Evolutionary conservation across 768 basidiomycete genomes (phyloP).

Genomic region (Suillus clintonianus): DNA sequence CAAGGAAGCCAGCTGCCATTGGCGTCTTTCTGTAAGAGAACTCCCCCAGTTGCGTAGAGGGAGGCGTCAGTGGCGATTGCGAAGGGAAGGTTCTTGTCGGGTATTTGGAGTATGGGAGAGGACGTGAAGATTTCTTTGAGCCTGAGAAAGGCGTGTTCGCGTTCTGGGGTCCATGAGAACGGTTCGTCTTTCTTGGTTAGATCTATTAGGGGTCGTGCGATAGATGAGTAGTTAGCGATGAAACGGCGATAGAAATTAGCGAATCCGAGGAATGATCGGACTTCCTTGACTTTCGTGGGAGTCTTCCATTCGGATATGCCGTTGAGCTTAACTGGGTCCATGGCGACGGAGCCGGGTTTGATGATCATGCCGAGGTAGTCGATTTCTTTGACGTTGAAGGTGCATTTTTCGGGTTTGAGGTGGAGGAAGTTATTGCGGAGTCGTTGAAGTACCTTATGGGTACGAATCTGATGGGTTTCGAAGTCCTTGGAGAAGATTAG

Average conservation of each 20-base stretch:
- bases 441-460: constrained; percentile 24
- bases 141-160: too few relatives aligned
- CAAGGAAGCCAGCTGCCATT: not conserved
- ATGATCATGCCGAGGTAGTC: not conserved
- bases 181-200: too few relatives aligned
- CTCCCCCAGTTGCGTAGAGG: not conserved
- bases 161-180: too few relatives aligned
- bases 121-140: too few relatives aligned
- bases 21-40: not conserved
- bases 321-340: not conserved
- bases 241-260: too few relatives aligned
- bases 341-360: not conserved
- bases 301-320: too few relatives aligned
- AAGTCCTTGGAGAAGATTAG: constrained; percentile 18
- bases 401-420: constrained; percentile 14
- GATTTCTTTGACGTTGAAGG: not conserved
- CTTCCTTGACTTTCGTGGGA: too few relatives aligned
- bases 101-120: too few relatives aligned
- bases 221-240: not conserved
- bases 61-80: constrained; percentile 4
- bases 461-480: constrained; percentile 11
- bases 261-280: too few relatives aligned
- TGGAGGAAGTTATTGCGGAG: constrained; percentile 37
- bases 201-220: constrained; percentile 25
- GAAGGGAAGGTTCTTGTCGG: too few relatives aligned